Conservation (phyloP, 768 basidiomycete genomes). For the Termitomyces sp. region DNA sequence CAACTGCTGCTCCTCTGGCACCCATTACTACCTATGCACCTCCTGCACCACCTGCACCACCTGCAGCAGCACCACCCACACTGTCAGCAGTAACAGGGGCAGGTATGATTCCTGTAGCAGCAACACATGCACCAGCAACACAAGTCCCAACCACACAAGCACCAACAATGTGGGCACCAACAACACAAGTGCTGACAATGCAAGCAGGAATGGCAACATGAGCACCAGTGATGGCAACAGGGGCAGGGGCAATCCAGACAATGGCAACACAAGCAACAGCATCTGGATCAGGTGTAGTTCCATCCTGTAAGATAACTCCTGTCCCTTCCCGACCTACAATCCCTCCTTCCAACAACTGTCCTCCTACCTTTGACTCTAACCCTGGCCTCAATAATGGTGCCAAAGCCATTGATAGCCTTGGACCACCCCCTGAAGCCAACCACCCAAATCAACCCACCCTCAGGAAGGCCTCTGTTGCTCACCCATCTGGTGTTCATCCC, state of each 20-base stretch:
- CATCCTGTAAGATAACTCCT: too few relatives aligned
- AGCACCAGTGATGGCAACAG: too few relatives aligned
- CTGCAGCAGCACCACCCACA: too few relatives aligned
- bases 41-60: too few relatives aligned
- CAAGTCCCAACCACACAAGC: background rate
- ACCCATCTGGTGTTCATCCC: background rate
- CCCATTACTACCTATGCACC: background rate
- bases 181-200: background rate
- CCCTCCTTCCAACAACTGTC: too few relatives aligned
- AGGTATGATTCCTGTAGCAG: background rate
- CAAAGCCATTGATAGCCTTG: background rate
- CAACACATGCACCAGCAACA: background rate
- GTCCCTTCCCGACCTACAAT: too few relatives aligned
- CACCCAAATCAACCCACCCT: background rate
- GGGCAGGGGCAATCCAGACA: too few relatives aligned
- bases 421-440: background rate
- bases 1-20: background rate
- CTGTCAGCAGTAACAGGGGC: too few relatives aligned
- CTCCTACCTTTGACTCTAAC: background rate
- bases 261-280: too few relatives aligned
- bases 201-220: background rate
- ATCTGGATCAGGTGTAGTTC: too few relatives aligned
- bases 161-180: background rate
- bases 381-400: background rate
- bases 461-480: background rate